Evolutionary conservation across 1,284 basidiomycete species (phyloP).

Genomic region (Pisolithus thermaeus): DNA sequence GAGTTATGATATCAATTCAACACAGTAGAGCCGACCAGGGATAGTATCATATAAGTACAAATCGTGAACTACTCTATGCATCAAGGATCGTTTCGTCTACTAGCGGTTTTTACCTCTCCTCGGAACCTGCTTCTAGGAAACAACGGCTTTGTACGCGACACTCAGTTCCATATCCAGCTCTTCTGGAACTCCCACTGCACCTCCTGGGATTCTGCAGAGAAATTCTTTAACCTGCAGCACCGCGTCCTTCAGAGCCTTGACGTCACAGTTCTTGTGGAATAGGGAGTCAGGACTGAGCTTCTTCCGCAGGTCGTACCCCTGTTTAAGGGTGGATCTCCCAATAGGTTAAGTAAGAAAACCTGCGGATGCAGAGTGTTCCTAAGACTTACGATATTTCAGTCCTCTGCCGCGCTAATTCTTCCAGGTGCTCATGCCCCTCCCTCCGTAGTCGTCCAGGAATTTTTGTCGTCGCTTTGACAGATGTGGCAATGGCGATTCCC

Average conservation of each 20-base stretch:
- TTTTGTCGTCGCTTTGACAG: constrained; percentile 31
- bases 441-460: constrained; percentile 20
- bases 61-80: too few relatives aligned
- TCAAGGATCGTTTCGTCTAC: too few relatives aligned
- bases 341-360: background rate
- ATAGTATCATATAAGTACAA: too few relatives aligned
- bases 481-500: constrained; percentile 22
- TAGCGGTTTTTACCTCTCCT: constrained; percentile 17
- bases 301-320: constrained; percentile 17
- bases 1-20: too few relatives aligned
- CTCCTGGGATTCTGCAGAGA: constrained; percentile 17
- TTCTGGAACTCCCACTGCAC: constrained; percentile 15
- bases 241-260: constrained; percentile 15
- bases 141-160: constrained; percentile 28
- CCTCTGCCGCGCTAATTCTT: constrained; percentile 29
- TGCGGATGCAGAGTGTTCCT: background rate
- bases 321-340: constrained; percentile 20
- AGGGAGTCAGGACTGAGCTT: constrained; percentile 23
- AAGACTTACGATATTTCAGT: constrained; percentile 28
- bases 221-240: constrained; percentile 24
- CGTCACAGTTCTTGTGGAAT: constrained; percentile 19
- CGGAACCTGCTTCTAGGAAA: constrained; percentile 11
- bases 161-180: constrained; percentile 17
- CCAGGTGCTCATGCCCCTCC: constrained; percentile 28
- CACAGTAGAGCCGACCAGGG: too few relatives aligned